These are phyloP conservation scores for Epichloe festucae DNA, from an alignment of 2,329 filamentous ascomycete species.

Conservation along the genomic window DNA sequence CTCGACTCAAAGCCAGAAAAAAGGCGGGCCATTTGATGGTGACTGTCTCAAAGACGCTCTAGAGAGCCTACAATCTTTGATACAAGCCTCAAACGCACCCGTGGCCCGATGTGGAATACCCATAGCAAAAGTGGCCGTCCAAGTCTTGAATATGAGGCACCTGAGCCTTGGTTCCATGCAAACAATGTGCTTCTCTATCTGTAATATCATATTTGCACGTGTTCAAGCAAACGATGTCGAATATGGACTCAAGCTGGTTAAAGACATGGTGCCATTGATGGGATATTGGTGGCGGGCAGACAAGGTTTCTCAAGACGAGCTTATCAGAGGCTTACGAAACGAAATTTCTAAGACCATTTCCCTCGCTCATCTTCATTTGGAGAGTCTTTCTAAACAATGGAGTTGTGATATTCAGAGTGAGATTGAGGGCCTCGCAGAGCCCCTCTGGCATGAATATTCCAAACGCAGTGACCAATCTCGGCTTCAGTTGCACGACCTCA, in stretches of 20 bases:
- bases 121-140: conserved; percentile 43
- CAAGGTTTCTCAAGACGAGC: conserved; percentile 44
- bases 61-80: conserved; percentile 51
- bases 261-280: conserved; percentile 56
- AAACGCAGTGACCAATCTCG: conserved; percentile 56
- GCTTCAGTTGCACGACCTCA: conserved; percentile 66
- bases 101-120: conserved; percentile 40
- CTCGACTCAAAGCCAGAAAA: conserved; percentile 19
- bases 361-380: conserved; percentile 49
- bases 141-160: conserved; percentile 46
- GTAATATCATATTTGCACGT: conserved; percentile 58
- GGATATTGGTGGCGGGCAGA: conserved; percentile 68
- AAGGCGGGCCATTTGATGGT: conserved; percentile 15
- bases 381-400: conserved; percentile 37
- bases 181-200: conserved; percentile 58
- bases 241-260: conserved; percentile 46
- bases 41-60: conserved; percentile 30
- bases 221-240: conserved; percentile 55
- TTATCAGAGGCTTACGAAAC: conserved; percentile 53
- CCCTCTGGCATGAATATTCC: conserved; percentile 67
- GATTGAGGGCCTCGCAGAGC: conserved; percentile 54
- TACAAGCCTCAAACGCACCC: conserved; percentile 55
- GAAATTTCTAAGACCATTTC: conserved; percentile 66
- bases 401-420: conserved; percentile 28
- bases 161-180: conserved; percentile 51